These are phyloP conservation scores for Prosopis cineraria DNA, from an alignment of 306 rosid genomes.

Conservation along the genomic window DNA sequence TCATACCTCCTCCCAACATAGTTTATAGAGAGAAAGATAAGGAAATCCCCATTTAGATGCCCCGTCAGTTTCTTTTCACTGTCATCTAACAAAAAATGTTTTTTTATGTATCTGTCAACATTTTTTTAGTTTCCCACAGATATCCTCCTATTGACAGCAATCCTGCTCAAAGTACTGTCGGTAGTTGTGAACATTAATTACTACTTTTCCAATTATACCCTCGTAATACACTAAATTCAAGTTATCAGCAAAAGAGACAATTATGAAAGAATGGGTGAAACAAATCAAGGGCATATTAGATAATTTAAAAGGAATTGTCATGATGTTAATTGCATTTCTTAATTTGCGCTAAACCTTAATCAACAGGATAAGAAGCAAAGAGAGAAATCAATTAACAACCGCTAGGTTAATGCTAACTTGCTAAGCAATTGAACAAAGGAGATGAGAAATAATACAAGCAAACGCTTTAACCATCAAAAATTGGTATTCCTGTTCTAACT, in stretches of 20 bases:
- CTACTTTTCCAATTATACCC: neutral
- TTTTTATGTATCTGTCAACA: neutral
- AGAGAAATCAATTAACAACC: neutral
- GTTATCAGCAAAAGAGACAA: neutral
- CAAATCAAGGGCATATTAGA: neutral
- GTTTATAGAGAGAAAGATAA: neutral
- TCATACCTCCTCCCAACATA: neutral
- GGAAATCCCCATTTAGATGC: neutral
- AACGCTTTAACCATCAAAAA: conserved; percentile 2
- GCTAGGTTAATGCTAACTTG: neutral
- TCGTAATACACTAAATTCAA: neutral
- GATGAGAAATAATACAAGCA: neutral
- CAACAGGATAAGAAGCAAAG: neutral
- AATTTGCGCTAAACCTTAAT: neutral
- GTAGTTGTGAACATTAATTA: no score
- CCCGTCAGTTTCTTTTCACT: neutral
- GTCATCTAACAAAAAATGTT: neutral
- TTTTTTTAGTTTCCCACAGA: no score
- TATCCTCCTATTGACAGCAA: no score
- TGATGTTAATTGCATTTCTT: neutral
- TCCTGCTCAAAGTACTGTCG: no score
- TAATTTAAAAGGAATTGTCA: neutral
- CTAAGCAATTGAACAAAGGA: neutral
- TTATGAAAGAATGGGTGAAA: neutral
- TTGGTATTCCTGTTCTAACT: neutral